Base-by-base conservation (phyloP, 176 grass and related monocot species). In the Elaeis guineensis region DNA sequence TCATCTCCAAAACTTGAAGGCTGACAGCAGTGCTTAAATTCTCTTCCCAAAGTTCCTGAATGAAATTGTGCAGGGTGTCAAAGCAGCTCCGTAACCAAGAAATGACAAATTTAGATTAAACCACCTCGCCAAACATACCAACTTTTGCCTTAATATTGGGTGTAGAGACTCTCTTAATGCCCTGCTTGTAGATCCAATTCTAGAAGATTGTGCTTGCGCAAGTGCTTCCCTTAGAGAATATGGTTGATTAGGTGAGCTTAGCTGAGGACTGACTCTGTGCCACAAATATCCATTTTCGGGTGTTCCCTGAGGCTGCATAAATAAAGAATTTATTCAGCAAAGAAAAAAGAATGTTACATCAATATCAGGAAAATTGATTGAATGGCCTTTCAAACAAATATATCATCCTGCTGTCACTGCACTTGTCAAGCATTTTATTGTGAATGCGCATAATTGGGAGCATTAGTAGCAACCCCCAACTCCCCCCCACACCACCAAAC, bases 41-140 rank as follows among this genome's bases (percentile, higher is more conserved):
- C 83, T 98, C 93, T 86, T 98, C 93, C 93, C 93, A 98, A 52
- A 98, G 78, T 81, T 98, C 93, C 93, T 98, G 81, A 50, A 86
- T 17, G 19, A 83, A 18, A 52, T 6, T 59, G 61, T 55, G 23
- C 15, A 14, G 9, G 19, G 22, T 61, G 19, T 17, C 12, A 49
- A 62, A 39, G 19, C 35, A 77, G 75, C 16, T 70, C 50, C 51
- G n/a, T 22, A 67, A 25, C 50, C 5, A 57, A 29, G 11, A 9
- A 69, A 44, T 57, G 48, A 57, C n/a, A 39, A 64, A 50, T 17
- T 26, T 49, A 22, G 62, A 72, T 53, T 52, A 30, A 63, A 59
- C 16, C 44, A 51, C 25, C 3, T 52, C 22, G n/a, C 35, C 26
- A 74, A 52, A 82, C 75, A 25, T 81, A 98, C 93, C 93, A 98